Evolutionary conservation across 2,329 filamentous ascomycete genomes (phyloP).

Genomic region (Colletotrichum filicis): DNA sequence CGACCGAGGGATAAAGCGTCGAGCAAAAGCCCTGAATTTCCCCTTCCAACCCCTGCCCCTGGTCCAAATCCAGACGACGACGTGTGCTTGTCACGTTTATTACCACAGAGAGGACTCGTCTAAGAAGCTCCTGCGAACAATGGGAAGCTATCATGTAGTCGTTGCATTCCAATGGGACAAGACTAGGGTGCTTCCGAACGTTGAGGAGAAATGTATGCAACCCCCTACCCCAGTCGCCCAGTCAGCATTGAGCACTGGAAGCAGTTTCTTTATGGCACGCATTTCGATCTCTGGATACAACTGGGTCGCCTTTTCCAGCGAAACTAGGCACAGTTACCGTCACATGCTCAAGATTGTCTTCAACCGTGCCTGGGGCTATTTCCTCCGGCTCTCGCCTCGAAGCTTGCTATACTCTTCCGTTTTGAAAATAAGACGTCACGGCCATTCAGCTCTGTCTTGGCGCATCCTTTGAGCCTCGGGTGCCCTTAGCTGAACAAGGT

Average conservation of each 20-base stretch:
- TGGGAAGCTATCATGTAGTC: neutral
- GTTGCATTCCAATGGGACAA: neutral
- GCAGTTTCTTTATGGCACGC: slow-evolving; percentile 10
- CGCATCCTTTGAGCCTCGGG: neutral
- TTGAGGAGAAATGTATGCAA: neutral
- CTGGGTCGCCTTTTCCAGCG: neutral
- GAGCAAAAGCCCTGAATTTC: slow-evolving; percentile 31
- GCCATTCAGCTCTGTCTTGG: slow-evolving; percentile 1
- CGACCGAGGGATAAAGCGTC: slow-evolving; percentile 28
- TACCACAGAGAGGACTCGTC: neutral
- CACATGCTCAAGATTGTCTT: slow-evolving; percentile 19
- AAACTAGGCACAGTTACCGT: neutral
- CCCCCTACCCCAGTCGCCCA: neutral
- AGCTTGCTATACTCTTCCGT: neutral
- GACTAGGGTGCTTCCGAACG: neutral
- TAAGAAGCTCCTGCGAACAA: neutral
- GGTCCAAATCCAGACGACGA: slow-evolving; percentile 23
- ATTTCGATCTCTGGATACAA: neutral
- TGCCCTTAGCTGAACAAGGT: neutral
- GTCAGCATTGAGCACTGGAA: neutral
- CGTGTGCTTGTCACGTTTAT: neutral
- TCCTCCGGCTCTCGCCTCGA: neutral
- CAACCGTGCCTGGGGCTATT: neutral
- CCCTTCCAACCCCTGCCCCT: slow-evolving; percentile 20
- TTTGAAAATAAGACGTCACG: neutral